Evolutionary conservation across 495 filamentous ascomycete genomes (phyloP), one percentile per base, ranked within the genome.

Genomic region (Aspergillus baeticus): DNA sequence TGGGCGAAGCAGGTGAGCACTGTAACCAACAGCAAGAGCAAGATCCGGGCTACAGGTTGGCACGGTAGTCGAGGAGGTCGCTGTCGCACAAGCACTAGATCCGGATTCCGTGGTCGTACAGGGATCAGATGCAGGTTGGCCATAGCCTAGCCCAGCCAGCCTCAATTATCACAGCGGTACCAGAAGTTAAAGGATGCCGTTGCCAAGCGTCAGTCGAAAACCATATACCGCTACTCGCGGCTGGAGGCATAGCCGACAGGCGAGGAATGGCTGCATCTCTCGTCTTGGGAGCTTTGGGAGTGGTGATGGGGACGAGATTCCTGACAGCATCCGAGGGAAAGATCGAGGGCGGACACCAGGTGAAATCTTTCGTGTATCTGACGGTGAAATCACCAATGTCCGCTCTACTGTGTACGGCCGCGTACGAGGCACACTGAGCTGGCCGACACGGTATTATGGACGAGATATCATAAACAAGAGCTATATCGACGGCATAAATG

Each of bases 71-170:
- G 84, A 84, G 53, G 84, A 85, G 0, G 15, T 83, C 0, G 71
- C 74, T 13, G 75, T 75, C 1, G 72, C 64, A 6, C 60, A 62
- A 18, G 55, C 52, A 5, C 64, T 70, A 14, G 26, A 42, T 6
- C 84, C 85, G 1, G 86, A 90, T 62, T 85, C 84, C 6, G 58
- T 92, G 1, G 86, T 91, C 7, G 73, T 87, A 10, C 87, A 92
- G 63, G 88, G 89, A 2, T 62, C 70, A 10, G 89, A 92, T 64
- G 86, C 89, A 0, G 88, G 89, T n/a, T 6, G 89, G 89, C 0
- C 89, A 92, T 67, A 86, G 88, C n/a, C 75, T 83, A 29, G 75
- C 61, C 1, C 54, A 61, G 0, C 80, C 79, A 1, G 84, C 85
- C 0, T 79, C 84, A 3, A 60, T 90, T 11, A 51, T 85, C 13